Conservation (phyloP, 179 eudicot species). For the Beta lomatogona region DNA sequence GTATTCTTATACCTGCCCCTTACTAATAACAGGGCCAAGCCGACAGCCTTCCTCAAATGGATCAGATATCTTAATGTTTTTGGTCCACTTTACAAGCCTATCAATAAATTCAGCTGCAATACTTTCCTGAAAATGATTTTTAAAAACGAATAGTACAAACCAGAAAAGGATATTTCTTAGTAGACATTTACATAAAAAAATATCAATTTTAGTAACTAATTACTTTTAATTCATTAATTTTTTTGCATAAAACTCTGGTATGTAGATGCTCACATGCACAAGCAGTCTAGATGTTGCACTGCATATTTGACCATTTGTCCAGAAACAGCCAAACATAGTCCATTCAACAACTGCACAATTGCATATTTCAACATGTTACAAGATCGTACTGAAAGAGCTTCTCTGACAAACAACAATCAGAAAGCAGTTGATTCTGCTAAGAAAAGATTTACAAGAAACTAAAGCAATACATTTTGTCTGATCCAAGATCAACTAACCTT, state of each 20-base stretch:
- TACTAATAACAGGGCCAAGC: constrained; percentile 91
- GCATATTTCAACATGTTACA: constrained; percentile 14
- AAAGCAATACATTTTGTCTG: neutral
- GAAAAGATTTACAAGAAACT: neutral
- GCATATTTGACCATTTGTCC: constrained; percentile 99
- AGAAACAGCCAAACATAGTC: constrained; percentile 92
- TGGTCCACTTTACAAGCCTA: constrained; percentile 78
- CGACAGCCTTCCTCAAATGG: constrained; percentile 97
- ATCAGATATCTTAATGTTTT: constrained; percentile 88
- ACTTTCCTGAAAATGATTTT: constrained; percentile 62
- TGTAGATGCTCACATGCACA: constrained; percentile 63
- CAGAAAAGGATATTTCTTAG: neutral
- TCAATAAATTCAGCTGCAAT: constrained; percentile 78
- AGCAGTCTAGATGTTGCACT: constrained; percentile 97
- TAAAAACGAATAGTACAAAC: neutral
- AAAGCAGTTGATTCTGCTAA: neutral
- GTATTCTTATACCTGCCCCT: constrained; percentile 66
- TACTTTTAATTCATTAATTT: constrained; percentile 1
- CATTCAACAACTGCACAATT: constrained; percentile 85
- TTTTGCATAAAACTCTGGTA: neutral
- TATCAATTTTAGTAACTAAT: neutral
- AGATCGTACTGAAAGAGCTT: neutral
- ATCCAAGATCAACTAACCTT: constrained; percentile 56
- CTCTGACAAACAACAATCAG: neutral
- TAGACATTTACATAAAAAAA: neutral